These are phyloP conservation scores for Apiospora malaysiana DNA, from an alignment of 2,329 filamentous ascomycete genomes.

Conservation along the genomic window DNA sequence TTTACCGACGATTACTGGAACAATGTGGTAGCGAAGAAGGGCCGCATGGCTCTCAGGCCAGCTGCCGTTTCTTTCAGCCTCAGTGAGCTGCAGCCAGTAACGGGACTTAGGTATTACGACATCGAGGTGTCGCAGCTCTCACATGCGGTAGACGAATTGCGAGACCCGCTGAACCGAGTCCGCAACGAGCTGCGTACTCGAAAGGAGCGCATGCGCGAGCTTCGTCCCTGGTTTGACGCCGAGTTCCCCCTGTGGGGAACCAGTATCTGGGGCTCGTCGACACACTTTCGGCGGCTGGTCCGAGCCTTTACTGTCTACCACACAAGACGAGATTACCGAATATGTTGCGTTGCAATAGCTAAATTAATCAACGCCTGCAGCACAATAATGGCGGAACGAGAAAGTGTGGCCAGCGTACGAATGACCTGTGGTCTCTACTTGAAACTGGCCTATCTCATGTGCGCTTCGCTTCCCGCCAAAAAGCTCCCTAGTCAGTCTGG, in stretches of 20 bases:
- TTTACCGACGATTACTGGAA: neutral
- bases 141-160: neutral
- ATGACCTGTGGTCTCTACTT: neutral
- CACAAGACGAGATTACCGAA: neutral
- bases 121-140: neutral
- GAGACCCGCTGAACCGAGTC: neutral
- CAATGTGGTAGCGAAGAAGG: neutral
- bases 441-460: neutral
- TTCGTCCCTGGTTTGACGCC: neutral
- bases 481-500: too few relatives aligned
- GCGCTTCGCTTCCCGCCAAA: neutral
- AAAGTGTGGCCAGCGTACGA: too few relatives aligned
- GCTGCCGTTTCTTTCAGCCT: neutral
- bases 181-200: neutral
- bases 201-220: neutral
- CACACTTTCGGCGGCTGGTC: neutral
- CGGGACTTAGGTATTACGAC: neutral
- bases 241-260: neutral
- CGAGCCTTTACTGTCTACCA: neutral
- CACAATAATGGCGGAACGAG: too few relatives aligned
- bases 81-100: accelerated
- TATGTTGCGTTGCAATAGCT: neutral
- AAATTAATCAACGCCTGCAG: too few relatives aligned
- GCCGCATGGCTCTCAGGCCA: neutral
- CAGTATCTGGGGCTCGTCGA: neutral